Conservation (phyloP, 208 protist genomes). For the Trypanosoma melophagium region DNA sequence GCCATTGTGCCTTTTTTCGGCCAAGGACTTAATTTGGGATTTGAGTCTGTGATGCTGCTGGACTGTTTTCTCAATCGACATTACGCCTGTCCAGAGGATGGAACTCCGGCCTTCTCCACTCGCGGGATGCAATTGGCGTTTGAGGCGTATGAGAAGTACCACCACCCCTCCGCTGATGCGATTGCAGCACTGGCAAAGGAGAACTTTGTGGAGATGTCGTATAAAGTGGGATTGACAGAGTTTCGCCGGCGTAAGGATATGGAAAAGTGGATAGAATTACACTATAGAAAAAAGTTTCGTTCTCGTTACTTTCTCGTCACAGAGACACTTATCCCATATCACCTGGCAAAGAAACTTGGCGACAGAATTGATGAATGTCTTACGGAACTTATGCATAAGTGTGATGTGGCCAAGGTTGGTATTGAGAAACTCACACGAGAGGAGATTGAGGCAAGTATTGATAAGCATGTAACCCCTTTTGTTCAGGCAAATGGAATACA, state of each 20-base stretch:
- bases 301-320: not conserved
- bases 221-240: not conserved
- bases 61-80: not conserved
- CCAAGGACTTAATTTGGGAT: not conserved
- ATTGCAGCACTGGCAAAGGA: not conserved
- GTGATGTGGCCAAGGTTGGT: not conserved
- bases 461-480: constrained; percentile 5
- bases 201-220: not conserved
- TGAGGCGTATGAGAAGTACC: not conserved
- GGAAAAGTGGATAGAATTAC: not conserved
- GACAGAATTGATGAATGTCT: not conserved
- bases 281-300: not conserved
- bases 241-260: not conserved
- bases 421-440: not conserved
- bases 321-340: not conserved
- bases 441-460: not conserved
- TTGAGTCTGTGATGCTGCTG: not conserved
- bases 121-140: not conserved
- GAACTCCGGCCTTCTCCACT: too few species aligned
- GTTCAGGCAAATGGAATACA: not conserved
- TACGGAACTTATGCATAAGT: not conserved
- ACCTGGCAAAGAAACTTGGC: not conserved
- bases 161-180: not conserved
- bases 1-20: not conserved
- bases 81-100: too few species aligned